Conservation (phyloP, 192 early-diverging fungal genomes). For the Coemansia sp. region DNA sequence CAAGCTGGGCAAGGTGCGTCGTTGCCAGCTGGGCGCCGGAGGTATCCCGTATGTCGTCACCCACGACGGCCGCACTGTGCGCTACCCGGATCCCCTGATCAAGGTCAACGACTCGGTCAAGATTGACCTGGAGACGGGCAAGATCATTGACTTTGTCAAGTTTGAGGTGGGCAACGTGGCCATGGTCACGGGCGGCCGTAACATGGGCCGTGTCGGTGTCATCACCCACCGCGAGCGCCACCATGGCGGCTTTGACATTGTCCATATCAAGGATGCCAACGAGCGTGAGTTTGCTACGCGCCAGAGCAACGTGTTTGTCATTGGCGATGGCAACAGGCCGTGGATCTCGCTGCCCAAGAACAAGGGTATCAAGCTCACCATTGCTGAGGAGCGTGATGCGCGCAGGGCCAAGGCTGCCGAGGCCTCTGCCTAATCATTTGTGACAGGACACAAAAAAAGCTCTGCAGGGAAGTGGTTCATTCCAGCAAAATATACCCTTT, state of each 20-base stretch:
- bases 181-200: constrained; percentile 97
- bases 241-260: constrained; percentile 97
- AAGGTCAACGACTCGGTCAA: constrained; percentile 99
- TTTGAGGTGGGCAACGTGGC: constrained; percentile 96
- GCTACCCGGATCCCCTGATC: constrained; percentile 98
- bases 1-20: constrained; percentile 99
- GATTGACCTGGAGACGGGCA: constrained; percentile 89
- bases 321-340: constrained; percentile 84
- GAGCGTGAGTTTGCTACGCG: constrained; percentile 98
- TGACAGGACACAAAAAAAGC: no score
- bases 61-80: constrained; percentile 99
- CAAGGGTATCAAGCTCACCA: constrained; percentile 98
- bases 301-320: constrained; percentile 85
- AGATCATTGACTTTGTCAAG: constrained; percentile 91
- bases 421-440: constrained; percentile 50
- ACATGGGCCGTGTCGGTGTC: constrained; percentile 96
- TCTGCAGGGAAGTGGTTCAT: no score
- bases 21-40: constrained; percentile 90
- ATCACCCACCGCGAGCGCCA: constrained; percentile 96
- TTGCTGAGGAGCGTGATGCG: constrained; percentile 97
- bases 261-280: constrained; percentile 96
- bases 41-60: constrained; percentile 94
- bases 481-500: no score
- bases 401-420: constrained; percentile 63
- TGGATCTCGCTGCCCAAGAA: constrained; percentile 98